Base-by-base conservation (phyloP, 1,284 basidiomycete species). In the Leccinum olivaceoglutinosum region DNA sequence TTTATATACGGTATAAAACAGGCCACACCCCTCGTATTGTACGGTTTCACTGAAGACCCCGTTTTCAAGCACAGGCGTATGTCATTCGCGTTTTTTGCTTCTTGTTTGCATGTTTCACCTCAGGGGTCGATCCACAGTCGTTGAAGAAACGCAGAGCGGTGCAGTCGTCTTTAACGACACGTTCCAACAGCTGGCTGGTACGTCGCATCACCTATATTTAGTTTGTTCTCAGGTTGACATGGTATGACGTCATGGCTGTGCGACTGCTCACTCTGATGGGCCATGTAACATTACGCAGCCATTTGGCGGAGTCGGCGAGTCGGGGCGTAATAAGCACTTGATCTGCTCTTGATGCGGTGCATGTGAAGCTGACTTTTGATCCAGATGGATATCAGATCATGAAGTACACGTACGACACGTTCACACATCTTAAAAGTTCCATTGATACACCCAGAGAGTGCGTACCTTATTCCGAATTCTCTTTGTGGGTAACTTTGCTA, bases 81-180 rank as follows among this genome's bases (percentile, higher is more conserved):
- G 72, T 68, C 25, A n/a, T 21, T 44, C 10, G 41, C 9, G 2
- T 21, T 4, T 16, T 39, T 46, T 10, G 18, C 11, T 29, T 53
- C 9, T 12, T 44, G 25, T 58, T 46, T 29, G 41, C 8, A 8
- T 57, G 6, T 36, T 11, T 44, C 7, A 4, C 29, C 59, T 65
- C 60, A 71, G 8, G 38, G n/a, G 4, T 14, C 14, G 6, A 44
- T 55, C 4, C 5, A 62, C 71, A 85, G 85, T 84, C 60, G 67
- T 81, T 51, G 72, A 79, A 9, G 69, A 72, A 61, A 86, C 83
- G 2, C 74, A 71, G 61, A 85, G 83, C 66, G 86, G 85, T 12
- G 77, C 76, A 57, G 70, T 85, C 12, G 73, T 79, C 2, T 77
- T 86, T 63, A 88, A 88, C 61, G 85, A 86, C 63, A 79, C 79